Evolutionary conservation across 345 rosid genomes (phyloP).

Genomic region (Syzygium oleosum): DNA sequence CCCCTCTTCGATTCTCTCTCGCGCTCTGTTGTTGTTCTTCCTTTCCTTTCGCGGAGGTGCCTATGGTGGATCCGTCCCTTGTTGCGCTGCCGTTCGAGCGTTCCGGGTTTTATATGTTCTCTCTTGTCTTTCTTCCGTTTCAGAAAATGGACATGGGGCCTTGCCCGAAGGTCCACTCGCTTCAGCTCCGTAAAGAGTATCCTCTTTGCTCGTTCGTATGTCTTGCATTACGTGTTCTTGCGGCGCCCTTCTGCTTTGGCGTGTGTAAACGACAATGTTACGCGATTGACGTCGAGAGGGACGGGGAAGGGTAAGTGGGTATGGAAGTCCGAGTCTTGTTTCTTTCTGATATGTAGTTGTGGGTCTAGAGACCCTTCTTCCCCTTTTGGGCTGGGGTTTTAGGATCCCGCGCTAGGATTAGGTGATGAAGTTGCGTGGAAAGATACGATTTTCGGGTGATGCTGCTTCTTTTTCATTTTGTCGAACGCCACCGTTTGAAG

Average conservation of each 20-base stretch:
- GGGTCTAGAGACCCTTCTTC: background rate
- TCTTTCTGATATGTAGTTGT: background rate
- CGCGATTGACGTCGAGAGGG: background rate
- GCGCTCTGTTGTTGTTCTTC: no score
- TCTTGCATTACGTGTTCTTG: background rate
- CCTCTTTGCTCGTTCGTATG: conserved; percentile 14
- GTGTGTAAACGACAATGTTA: background rate
- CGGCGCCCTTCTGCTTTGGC: background rate
- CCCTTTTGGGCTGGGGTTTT: background rate
- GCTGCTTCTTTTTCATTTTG: background rate
- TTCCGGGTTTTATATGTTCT: background rate
- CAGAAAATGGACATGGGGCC: conserved; percentile 99
- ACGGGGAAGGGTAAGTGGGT: background rate
- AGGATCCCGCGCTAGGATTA: background rate
- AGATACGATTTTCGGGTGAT: background rate
- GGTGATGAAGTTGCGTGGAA: background rate
- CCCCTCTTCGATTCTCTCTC: background rate
- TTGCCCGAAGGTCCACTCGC: conserved; percentile 96
- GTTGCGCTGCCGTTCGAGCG: background rate
- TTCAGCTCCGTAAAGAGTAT: conserved; percentile 97
- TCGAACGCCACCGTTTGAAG: background rate
- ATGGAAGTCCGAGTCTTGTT: background rate
- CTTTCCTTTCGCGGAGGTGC: background rate
- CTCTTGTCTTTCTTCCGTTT: background rate
- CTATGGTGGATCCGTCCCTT: background rate